These are phyloP conservation scores for Orbilia blumenaviensis DNA, from an alignment of 2,329 filamentous ascomycete species.

Conservation along the genomic window DNA sequence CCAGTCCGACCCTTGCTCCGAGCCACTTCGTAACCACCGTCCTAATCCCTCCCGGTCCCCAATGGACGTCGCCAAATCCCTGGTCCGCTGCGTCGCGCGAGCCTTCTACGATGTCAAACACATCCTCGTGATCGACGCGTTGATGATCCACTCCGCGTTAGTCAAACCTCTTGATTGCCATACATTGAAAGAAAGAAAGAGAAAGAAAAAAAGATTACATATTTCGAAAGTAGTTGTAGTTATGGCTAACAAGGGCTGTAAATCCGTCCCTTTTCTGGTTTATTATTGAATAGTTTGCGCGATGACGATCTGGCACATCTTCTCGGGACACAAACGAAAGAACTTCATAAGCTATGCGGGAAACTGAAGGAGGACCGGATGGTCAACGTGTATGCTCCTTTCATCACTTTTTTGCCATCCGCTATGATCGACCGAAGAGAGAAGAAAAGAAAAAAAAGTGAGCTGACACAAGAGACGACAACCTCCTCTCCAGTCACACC, in stretches of 20 bases:
- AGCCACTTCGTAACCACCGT: not conserved
- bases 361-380: constrained; percentile 86
- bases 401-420: no score
- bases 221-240: not conserved
- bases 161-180: not conserved
- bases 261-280: constrained; percentile 4
- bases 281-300: constrained; percentile 71
- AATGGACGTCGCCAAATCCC: constrained; percentile 76
- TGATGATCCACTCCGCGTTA: constrained; percentile 76
- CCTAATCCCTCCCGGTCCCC: no score
- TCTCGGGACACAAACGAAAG: constrained; percentile 88
- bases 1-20: not conserved
- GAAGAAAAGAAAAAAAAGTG: not conserved
- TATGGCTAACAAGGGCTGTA: not conserved
- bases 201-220: not conserved
- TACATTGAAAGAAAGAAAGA: no score
- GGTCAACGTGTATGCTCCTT: constrained; percentile 73
- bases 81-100: constrained; percentile 85
- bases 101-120: constrained; percentile 88
- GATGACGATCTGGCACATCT: constrained; percentile 88
- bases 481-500: constrained; percentile 67
- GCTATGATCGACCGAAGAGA: not conserved
- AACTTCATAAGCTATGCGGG: constrained; percentile 87
- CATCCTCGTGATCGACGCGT: constrained; percentile 81
- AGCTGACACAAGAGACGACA: no score